Evolutionary conservation across 768 basidiomycete genomes (phyloP).

Genomic region (Tylopilus rubrobrunneus): DNA sequence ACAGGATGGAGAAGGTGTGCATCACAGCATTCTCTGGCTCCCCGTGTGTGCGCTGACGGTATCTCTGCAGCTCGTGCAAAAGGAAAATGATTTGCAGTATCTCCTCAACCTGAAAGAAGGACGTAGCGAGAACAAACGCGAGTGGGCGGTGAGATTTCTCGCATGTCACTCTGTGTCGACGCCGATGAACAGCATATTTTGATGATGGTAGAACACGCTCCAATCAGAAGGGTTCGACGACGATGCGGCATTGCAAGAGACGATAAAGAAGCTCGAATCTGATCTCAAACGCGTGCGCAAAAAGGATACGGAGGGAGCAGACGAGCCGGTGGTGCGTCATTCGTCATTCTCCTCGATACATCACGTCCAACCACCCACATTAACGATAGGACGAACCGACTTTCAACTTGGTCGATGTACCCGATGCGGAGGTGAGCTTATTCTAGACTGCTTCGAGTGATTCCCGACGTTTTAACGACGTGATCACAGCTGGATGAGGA

Average conservation of each 20-base stretch:
- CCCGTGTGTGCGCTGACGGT: not conserved
- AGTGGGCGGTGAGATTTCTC: conserved; percentile 59
- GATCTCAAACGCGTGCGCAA: conserved; percentile 75
- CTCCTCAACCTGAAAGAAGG: conserved; percentile 62
- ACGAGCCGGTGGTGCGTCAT: conserved; percentile 50
- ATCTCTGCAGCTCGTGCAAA: conserved; percentile 55
- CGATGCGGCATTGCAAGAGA: conserved; percentile 73
- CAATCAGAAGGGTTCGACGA: conserved; percentile 70
- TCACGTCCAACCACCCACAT: not conserved
- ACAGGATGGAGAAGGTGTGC: conserved; percentile 77
- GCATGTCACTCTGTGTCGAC: not conserved
- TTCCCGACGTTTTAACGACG: not conserved
- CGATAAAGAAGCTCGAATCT: conserved; percentile 81
- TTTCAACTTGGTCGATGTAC: conserved; percentile 88
- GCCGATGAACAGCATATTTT: not conserved
- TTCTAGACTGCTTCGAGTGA: not conserved
- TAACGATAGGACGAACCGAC: conserved; percentile 65
- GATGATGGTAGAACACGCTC: conserved; percentile 46
- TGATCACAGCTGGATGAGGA: conserved; percentile 78
- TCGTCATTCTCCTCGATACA: not conserved
- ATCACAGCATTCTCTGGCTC: not conserved
- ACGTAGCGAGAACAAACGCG: conserved; percentile 58
- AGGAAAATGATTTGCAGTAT: conserved; percentile 70
- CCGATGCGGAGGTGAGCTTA: conserved; percentile 72
- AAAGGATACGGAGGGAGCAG: conserved; percentile 74